Percentiles rank a stretch among this genome's conserved stretches.
Evolutionary conservation across 176 grass and related monocot genomes (phyloP).

Genomic region (Eleusine indica): DNA sequence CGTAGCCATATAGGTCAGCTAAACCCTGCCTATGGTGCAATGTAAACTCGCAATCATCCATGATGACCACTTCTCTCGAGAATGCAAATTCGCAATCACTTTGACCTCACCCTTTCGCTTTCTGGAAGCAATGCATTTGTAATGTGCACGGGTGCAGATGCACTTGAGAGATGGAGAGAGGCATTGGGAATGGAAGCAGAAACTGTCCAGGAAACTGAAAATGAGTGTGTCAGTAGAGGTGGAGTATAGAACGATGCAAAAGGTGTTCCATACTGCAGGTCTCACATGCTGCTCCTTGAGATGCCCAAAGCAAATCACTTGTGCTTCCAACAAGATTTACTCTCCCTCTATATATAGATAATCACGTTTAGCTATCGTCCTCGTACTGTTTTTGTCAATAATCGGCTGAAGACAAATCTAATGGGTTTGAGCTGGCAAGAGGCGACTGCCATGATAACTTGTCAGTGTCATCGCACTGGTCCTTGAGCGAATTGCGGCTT

Average conservation of each 20-base stretch:
- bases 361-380: slow-evolving; percentile 24
- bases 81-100: slow-evolving; percentile 22
- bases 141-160: slow-evolving; percentile 18
- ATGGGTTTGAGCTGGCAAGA: background rate
- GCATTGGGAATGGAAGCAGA: background rate
- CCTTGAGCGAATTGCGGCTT: slow-evolving; percentile 1
- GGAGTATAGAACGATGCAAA: slow-evolving; percentile 35
- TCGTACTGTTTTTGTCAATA: background rate
- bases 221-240: slow-evolving; percentile 8
- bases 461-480: background rate
- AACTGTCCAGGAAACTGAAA: background rate
- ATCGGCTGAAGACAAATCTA: background rate
- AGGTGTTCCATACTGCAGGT: slow-evolving; percentile 13
- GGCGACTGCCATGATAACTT: background rate
- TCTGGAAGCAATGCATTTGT: slow-evolving; percentile 16
- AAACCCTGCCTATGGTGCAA: background rate
- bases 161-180: background rate
- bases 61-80: background rate
- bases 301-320: slow-evolving; percentile 4
- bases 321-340: slow-evolving; percentile 11
- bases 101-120: slow-evolving; percentile 34
- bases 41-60: background rate
- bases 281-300: slow-evolving; percentile 28
- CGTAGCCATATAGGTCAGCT: background rate
- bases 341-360: background rate